Percentiles rank a stretch among this genome's conserved stretches.
These are phyloP conservation scores for Xylariaceae sp. DNA, from an alignment of 2,329 filamentous ascomycete genomes.

Conservation along the genomic window DNA sequence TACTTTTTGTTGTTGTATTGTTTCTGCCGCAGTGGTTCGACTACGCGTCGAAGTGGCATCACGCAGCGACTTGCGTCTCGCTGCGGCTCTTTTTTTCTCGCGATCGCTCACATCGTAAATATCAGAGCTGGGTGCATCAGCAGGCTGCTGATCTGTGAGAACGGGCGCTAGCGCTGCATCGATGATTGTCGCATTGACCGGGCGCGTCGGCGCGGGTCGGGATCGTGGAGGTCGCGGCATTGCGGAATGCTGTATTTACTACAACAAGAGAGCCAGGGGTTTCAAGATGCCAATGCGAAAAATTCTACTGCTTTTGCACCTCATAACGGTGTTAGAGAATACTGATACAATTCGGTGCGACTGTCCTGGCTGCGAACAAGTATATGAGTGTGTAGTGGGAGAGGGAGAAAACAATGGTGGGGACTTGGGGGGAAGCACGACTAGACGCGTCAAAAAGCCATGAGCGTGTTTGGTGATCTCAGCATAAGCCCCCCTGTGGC, in stretches of 20 bases:
- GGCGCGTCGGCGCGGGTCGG: constrained; percentile 37
- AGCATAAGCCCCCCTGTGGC: background rate
- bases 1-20: constrained; percentile 30
- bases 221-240: constrained; percentile 41
- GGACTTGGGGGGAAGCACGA: constrained; percentile 14
- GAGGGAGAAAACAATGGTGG: constrained; percentile 20
- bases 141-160: constrained; percentile 12
- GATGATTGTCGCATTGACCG: constrained; percentile 30
- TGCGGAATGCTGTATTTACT: constrained; percentile 2
- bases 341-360: background rate
- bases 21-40: constrained; percentile 18
- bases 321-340: background rate
- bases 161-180: constrained; percentile 15
- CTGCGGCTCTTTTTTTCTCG: constrained; percentile 37
- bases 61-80: constrained; percentile 34
- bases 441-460: constrained; percentile 33
- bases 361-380: constrained; percentile 6
- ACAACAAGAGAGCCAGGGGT: background rate
- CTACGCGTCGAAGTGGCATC: constrained; percentile 24
- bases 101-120: constrained; percentile 43
- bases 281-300: background rate
- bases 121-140: constrained; percentile 33
- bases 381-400: constrained; percentile 1
- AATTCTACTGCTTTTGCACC: background rate
- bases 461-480: constrained; percentile 31